These are phyloP conservation scores for Massariosphaeria phaeospora DNA, from an alignment of 495 filamentous ascomycete genomes.

Conservation along the genomic window DNA sequence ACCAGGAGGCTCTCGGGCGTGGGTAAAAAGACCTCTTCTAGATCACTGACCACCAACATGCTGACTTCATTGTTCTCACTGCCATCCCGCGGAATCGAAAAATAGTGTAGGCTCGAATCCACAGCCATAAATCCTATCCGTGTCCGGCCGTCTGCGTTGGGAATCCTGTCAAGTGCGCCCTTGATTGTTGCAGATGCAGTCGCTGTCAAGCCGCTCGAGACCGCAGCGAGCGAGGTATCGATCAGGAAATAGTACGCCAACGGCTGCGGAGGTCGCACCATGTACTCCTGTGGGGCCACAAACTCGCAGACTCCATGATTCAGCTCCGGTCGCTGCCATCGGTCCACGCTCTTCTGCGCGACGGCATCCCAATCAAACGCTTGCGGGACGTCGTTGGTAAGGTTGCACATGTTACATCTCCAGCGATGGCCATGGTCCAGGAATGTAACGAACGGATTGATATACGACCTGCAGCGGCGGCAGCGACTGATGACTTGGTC, in stretches of 20 bases:
- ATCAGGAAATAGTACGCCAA: constrained; percentile 97
- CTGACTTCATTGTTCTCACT: constrained; percentile 74
- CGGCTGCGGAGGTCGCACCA: constrained; percentile 95
- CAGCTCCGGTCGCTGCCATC: constrained; percentile 83
- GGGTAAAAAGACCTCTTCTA: constrained; percentile 95
- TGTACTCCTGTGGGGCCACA: constrained; percentile 96
- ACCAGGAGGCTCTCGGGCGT: constrained; percentile 91
- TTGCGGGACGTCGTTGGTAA: constrained; percentile 97
- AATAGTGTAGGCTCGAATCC: constrained; percentile 93
- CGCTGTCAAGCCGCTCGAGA: constrained; percentile 88
- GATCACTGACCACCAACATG: constrained; percentile 92
- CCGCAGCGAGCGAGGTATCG: constrained; percentile 89
- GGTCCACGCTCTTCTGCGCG: constrained; percentile 79
- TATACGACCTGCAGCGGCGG: constrained; percentile 61
- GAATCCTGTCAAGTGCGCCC: constrained; percentile 93
- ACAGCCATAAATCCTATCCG: constrained; percentile 92
- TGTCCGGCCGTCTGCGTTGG: constrained; percentile 90
- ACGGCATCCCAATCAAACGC: constrained; percentile 97
- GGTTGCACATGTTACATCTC: constrained; percentile 99
- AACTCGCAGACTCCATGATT: constrained; percentile 96
- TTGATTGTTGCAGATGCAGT: constrained; percentile 90
- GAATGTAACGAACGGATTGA: constrained; percentile 79
- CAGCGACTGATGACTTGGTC: constrained; percentile 97
- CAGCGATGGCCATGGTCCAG: constrained; percentile 95
- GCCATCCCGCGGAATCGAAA: constrained; percentile 82